Evolutionary conservation across 176 grass and related monocot genomes (phyloP).

Genomic region (Elymus sibiricus): DNA sequence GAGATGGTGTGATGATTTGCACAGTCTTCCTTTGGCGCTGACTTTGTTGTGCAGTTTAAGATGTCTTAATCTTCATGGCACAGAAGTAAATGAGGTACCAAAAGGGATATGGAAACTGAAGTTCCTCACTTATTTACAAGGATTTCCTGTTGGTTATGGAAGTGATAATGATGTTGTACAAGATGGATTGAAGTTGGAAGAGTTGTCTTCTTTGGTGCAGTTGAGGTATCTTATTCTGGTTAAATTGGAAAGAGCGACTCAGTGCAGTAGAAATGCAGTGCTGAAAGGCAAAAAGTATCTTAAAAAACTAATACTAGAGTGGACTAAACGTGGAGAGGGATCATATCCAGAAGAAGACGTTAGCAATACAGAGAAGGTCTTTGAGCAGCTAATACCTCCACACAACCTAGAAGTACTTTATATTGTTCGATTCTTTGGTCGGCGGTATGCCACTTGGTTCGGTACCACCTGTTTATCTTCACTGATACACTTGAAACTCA

Average conservation of each 20-base stretch:
- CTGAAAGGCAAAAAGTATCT: neutral
- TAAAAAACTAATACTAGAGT: rapidly evolving
- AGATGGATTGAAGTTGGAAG: conserved; percentile 22
- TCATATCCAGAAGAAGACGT: neutral
- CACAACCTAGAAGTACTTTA: neutral
- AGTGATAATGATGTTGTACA: neutral
- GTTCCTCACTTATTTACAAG: neutral
- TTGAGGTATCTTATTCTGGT: neutral
- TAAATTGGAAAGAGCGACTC: neutral
- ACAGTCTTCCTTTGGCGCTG: neutral
- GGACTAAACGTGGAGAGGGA: neutral
- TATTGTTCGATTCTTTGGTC: neutral
- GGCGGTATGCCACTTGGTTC: neutral
- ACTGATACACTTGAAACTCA: neutral
- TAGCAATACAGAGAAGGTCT: neutral
- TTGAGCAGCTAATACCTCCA: neutral
- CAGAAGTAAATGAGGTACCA: conserved; percentile 20
- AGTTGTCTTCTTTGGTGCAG: neutral
- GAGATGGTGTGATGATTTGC: neutral
- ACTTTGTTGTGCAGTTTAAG: conserved; percentile 7
- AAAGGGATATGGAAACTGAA: conserved; percentile 12
- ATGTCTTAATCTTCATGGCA: neutral
- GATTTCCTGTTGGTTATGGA: neutral
- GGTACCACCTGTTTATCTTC: neutral
- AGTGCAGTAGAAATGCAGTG: neutral